Evolutionary conservation across 2,329 filamentous ascomycete species (phyloP), one percentile per base, ranked within the genome.

Genomic region (Alternaria angustiovoidea): DNA sequence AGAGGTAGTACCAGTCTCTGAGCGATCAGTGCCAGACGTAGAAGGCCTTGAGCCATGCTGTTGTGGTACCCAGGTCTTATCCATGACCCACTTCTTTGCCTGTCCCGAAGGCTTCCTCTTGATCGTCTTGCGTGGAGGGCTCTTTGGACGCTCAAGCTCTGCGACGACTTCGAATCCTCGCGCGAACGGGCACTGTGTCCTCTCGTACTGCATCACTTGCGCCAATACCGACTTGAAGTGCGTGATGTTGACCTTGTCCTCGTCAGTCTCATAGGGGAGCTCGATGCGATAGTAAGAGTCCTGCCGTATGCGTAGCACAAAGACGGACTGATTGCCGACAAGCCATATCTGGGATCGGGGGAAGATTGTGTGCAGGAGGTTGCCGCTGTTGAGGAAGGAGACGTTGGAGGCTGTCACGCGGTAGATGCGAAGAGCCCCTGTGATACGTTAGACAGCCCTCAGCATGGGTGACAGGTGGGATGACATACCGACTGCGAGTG

Each of bases 281-380:
- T 97, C 94, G 70, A 97, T 95, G 65, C 94, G 89, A 85, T 95
- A 97, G 77, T 95, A 97, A 43, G 91, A 90, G 30, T 94, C 90
- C 44, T 90, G 87, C 22, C 93, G 86, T 65, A 96, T 92, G 66
- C 94, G 91, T 60, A 97, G 81, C n/a, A 96, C 91, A 68, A 96
- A 97, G 68, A 89, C 93, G 41, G 90, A 90, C 57, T 89, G 86
- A 58, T 92, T 91, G 76, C 96, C 92, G 32, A 97, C 91, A 76
- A 91, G 96, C 94, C 94, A 97, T 75, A 91, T 96, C 78, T 97
- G 93, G 59, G 93, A 96, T 76, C 92, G 92, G 24, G 92, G 92
- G 53, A 97, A 81, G 63, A 97, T 95, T 11, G 94, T 91, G 71
- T 95, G 92, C 18, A 97, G 85, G 16, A 94, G 89, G 56, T 88